A percentile compares a stretch with the other conserved stretches of the same genome.
Conservation (phyloP, 163 green algal genomes). For the Volvox carteri region DNA sequence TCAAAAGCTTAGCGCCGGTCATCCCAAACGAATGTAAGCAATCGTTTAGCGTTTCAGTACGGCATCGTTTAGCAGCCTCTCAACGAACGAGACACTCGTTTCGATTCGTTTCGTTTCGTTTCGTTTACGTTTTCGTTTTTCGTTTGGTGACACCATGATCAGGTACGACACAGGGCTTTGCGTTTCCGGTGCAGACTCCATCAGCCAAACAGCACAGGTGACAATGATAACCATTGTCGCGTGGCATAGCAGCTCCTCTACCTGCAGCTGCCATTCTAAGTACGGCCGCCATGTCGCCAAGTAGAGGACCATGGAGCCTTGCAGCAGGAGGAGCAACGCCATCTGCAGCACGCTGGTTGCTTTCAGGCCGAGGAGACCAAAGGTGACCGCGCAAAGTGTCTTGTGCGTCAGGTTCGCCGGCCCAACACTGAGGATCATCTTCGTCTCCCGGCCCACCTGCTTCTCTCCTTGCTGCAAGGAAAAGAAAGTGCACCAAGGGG, state of each 20-base stretch:
- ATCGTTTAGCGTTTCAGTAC: too few relatives aligned
- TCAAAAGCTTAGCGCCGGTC: too few relatives aligned
- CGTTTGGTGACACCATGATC: too few relatives aligned
- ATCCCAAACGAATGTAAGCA: too few relatives aligned
- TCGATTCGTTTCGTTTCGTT: too few relatives aligned
- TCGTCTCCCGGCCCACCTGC: conserved; percentile 5
- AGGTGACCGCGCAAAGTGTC: background rate
- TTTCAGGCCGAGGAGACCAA: background rate
- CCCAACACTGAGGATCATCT: background rate
- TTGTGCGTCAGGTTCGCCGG: conserved; percentile 27
- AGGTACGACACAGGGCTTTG: background rate
- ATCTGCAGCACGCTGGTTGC: background rate
- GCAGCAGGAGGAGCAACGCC: background rate
- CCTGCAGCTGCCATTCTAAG: background rate
- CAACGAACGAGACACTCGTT: too few relatives aligned
- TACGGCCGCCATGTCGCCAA: background rate
- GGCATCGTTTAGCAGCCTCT: too few relatives aligned
- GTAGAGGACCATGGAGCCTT: background rate
- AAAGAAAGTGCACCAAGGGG: too few relatives aligned
- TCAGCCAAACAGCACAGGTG: background rate
- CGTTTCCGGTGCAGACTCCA: background rate
- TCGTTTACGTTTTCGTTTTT: too few relatives aligned
- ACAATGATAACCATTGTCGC: background rate
- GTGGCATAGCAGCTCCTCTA: background rate
- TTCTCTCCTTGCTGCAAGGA: background rate